phyloP scores from a whole-genome alignment of 148 eudicot species.

The Simmondsia chinensis region DNA sequence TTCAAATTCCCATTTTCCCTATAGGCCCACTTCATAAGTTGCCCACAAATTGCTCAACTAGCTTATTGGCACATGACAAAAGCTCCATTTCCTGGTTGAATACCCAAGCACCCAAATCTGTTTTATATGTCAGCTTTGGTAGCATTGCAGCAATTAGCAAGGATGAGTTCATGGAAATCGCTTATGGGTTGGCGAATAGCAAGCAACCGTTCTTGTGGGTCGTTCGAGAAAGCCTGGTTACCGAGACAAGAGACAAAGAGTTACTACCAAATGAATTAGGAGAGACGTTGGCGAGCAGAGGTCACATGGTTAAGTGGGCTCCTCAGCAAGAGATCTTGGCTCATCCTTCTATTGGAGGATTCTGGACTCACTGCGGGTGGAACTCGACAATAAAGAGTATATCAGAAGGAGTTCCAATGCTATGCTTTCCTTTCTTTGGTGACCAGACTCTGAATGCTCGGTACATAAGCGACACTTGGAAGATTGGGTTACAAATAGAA shows the following conservation, averaged over 20 bases:
- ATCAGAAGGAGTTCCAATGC: slow-evolving; percentile 38
- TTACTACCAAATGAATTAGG: slow-evolving; percentile 10
- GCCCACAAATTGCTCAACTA: too few relatives aligned
- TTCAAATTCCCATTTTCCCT: slow-evolving; percentile 8
- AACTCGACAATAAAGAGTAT: slow-evolving; percentile 43
- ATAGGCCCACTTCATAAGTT: slow-evolving; percentile 17
- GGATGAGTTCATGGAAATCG: slow-evolving; percentile 12
- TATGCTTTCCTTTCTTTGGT: slow-evolving; percentile 28
- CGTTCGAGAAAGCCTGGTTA: slow-evolving; percentile 9
- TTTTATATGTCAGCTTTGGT: slow-evolving; percentile 24
- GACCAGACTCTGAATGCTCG: slow-evolving; percentile 31
- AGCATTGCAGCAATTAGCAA: slow-evolving; percentile 9
- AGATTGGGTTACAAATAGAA: slow-evolving; percentile 28
- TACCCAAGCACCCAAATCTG: slow-evolving; percentile 17
- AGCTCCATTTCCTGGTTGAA: too few relatives aligned
- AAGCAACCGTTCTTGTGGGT: too few relatives aligned
- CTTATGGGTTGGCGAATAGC: slow-evolving; percentile 21
- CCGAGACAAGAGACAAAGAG: too few relatives aligned
- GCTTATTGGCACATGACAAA: too few relatives aligned
- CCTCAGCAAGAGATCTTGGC: slow-evolving; percentile 36
- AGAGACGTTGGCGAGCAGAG: slow-evolving; percentile 6
- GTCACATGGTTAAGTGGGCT: slow-evolving; percentile 32
- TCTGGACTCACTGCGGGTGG: slow-evolving; percentile 49
- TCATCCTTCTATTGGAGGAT: slow-evolving; percentile 29
- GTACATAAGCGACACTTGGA: slow-evolving; percentile 36